Base-by-base conservation (phyloP, 306 rosid species). In the Lupinus albus region DNA sequence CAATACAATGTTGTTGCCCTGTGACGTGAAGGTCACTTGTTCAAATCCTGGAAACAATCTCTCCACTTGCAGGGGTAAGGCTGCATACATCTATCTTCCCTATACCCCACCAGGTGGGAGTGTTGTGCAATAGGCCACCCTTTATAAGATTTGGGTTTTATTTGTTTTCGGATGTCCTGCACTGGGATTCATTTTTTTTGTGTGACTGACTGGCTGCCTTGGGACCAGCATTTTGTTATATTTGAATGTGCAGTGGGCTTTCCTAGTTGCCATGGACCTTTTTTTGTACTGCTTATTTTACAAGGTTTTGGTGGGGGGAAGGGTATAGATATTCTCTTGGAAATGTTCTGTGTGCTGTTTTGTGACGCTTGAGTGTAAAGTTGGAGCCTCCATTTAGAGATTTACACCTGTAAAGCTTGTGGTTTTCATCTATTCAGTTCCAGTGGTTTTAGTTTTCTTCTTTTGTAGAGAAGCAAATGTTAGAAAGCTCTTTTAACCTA, bases 331-430 rank as follows among this genome's bases (percentile, higher is more conserved):
- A n/a, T 54, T 54, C 7, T 36, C 42, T 39, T 18, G 12, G 11
- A 15, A 35, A 10, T 8, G 6, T 61, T 20, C 10, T 53, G 28
- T 45, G 20, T 64, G 54, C 72, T 64, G 45, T 39, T 72, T 10
- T 52, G 8, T 51, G 33, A 16, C 21, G 54, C 77, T 14, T 38
- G 36, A 72, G 16, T 10, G 18, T 61, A 50, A 61, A 20, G 54
- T 33, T 39, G 32, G 28, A 61, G 35, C 11, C 35, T 61, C 14
- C 35, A 39, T 18, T 15, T 41, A 41, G 11, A 41, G 51, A 61
- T 61, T 61, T 18, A 61, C 13, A n/a, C 51, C 8, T 25, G 4
- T 25, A 1, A 25, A 25, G 30, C 4, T 25, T 25, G 4, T 25
- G 30, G 30, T 25, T 25, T 25, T 4, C 2, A 3, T 25, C 30